phyloP scores from a whole-genome alignment of 2,329 filamentous ascomycete species.

The Pseudogymnoascus verrucosus region DNA sequence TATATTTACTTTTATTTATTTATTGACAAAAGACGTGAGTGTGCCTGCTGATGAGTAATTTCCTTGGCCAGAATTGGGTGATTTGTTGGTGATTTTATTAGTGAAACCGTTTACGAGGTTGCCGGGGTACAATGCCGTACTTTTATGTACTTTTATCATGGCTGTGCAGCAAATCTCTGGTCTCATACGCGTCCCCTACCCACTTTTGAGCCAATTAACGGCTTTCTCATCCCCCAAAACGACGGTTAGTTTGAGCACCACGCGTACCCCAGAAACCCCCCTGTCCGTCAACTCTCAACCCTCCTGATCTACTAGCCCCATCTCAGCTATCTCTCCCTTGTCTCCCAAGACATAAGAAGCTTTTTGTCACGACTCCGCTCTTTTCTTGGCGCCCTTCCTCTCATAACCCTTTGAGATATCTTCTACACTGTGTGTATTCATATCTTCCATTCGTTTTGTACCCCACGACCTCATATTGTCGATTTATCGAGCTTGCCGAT shows the following conservation, averaged over 20 bases:
- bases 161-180: background rate
- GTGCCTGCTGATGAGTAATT: background rate
- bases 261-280: background rate
- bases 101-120: constrained; percentile 4
- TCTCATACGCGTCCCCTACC: background rate
- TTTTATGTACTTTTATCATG: background rate
- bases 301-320: background rate
- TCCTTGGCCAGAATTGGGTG: too few relatives aligned
- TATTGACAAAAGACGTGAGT: too few relatives aligned
- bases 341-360: background rate
- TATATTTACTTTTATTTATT: background rate
- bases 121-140: background rate
- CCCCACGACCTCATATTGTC: background rate
- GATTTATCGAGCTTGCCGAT: background rate
- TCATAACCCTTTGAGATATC: background rate
- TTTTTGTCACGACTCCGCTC: background rate
- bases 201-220: background rate
- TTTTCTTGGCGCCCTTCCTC: background rate
- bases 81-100: background rate
- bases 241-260: background rate
- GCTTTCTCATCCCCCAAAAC: background rate
- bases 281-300: background rate
- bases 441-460: background rate
- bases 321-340: background rate
- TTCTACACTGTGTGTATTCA: background rate